Evolutionary conservation across 2,329 filamentous ascomycete genomes (phyloP).

Genomic region (Fusarium nelsonii): DNA sequence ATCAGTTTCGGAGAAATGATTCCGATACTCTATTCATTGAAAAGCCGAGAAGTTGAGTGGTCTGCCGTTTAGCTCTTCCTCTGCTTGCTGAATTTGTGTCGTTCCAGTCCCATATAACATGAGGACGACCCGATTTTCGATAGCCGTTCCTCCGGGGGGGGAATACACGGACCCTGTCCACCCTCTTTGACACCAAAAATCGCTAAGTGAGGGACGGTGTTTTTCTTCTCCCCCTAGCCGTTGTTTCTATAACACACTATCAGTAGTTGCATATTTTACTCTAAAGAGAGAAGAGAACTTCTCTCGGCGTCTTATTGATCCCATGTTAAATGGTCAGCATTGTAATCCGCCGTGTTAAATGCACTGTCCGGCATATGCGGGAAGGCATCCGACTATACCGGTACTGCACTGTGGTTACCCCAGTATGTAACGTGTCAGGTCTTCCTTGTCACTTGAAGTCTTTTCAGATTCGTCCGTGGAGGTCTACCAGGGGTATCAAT

Average conservation of each 20-base stretch:
- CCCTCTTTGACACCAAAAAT: no score
- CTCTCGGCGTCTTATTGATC: constrained; percentile 10
- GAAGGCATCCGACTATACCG: constrained; percentile 3
- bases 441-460: constrained; percentile 35
- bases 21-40: constrained; percentile 1
- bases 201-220: no score
- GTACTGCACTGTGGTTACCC: constrained; percentile 22
- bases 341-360: constrained; percentile 9
- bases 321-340: constrained; percentile 1
- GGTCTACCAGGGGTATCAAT: constrained; percentile 4
- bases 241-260: constrained; percentile 7
- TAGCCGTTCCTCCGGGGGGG: background rate
- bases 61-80: background rate
- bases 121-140: background rate
- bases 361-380: constrained; percentile 14
- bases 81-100: background rate
- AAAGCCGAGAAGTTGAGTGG: background rate
- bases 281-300: constrained; percentile 5
- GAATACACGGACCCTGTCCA: no score
- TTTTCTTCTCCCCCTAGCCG: background rate
- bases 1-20: constrained; percentile 2
- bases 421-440: constrained; percentile 41
- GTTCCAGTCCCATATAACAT: background rate
- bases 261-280: background rate
- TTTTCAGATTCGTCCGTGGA: constrained; percentile 36